These are phyloP conservation scores for Lolium rigidum DNA, from an alignment of 176 grass and related monocot genomes.

Conservation along the genomic window DNA sequence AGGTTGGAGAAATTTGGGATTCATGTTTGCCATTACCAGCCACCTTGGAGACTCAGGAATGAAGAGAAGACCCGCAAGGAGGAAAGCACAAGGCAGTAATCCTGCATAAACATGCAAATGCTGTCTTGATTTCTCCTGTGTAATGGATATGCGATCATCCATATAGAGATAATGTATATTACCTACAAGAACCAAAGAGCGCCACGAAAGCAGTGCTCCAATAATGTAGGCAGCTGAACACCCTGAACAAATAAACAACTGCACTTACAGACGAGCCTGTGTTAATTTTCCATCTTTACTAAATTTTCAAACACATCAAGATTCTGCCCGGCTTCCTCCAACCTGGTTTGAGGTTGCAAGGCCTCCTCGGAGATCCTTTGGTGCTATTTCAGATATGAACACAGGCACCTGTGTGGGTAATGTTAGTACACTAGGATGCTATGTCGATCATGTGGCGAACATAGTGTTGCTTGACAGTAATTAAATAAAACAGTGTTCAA, in stretches of 20 bases:
- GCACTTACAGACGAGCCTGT: constrained; percentile 9
- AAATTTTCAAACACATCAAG: background rate
- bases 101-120: constrained; percentile 49
- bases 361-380: constrained; percentile 67
- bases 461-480: background rate
- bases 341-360: constrained; percentile 71
- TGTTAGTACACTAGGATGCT: background rate
- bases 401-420: constrained; percentile 57
- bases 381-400: constrained; percentile 86
- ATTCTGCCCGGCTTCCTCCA: background rate
- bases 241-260: constrained; percentile 73
- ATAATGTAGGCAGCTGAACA: constrained; percentile 72
- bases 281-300: constrained; percentile 8
- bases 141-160: background rate
- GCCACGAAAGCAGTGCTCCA: constrained; percentile 72
- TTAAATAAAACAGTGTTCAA: background rate
- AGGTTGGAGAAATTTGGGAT: background rate
- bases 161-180: constrained; percentile 24
- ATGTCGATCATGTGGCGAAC: background rate
- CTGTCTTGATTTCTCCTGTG: constrained; percentile 21
- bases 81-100: constrained; percentile 64
- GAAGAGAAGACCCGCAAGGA: constrained; percentile 64
- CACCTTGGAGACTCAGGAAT: constrained; percentile 91
- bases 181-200: constrained; percentile 71
- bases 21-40: constrained; percentile 48